Evolutionary conservation across 768 basidiomycete genomes (phyloP), one percentile per base, ranked within the genome.

Genomic region (Lentinula guzmanii): DNA sequence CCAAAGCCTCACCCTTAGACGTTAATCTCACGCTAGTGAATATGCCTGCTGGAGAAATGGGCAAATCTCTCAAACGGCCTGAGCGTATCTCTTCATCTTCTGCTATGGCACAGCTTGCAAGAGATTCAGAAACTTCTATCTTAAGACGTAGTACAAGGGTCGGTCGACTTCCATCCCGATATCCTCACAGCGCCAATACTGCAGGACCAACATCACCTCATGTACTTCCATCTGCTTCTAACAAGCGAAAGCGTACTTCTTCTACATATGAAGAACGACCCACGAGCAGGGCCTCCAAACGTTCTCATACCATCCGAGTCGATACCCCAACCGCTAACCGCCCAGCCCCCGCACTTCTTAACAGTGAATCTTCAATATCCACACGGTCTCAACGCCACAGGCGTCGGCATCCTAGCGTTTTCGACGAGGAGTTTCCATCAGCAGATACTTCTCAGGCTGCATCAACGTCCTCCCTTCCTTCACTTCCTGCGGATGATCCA

Each of bases 231-330:
- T 15, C 41, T 24, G 24, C 55, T 42, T 56, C 55, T 24, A 41
- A 56, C 55, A 56, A 56, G 55, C 55, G 55, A 43, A 56, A 56
- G 28, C 55, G 55, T 24, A 43, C 55, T 31, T 39, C 24, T 5
- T 55, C 55, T 43, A 56, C 24, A 41, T 33, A 39, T 56, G 21
- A 37, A 43, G 55, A 56, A 39, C 55, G 39, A 56, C 21, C 55
- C 16, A 5, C 53, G 18, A 18, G 53, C 34, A 41, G 55, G 41
- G 39, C 37, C 2, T 33, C 24, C 37, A 56, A 56, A 45, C 55
- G 55, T 31, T 56, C 42, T 43, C 55, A 56, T 28, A 42, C 21
- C 13, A 37, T 28, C 9, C 39, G 18, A 21, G 53, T 28, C 35
- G 53, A 54, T 54, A 54, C 35, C 37, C 35, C 53, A 54, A 18